Percentiles rank a stretch among this genome's conserved stretches.
Evolutionary conservation across 495 filamentous ascomycete species (phyloP).

Genomic region (Recurvomyces mirabilis): DNA sequence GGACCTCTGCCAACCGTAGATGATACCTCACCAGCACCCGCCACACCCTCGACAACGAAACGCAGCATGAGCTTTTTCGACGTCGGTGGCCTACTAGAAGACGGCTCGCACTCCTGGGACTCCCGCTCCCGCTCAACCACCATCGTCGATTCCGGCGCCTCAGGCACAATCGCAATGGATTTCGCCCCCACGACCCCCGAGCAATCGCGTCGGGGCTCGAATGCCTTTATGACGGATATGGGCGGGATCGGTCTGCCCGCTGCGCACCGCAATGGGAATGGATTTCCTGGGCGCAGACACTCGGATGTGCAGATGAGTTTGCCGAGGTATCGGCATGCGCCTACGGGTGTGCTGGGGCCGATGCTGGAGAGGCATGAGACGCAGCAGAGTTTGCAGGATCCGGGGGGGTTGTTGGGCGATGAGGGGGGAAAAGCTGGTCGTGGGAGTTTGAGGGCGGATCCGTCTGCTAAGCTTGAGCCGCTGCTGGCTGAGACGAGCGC

Average conservation of each 20-base stretch:
- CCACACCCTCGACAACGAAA: neutral
- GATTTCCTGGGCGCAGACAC: conserved; percentile 2
- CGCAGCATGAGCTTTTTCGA: conserved; percentile 30
- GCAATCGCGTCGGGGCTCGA: conserved; percentile 23
- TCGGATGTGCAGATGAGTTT: conserved; percentile 17
- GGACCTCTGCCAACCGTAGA: neutral
- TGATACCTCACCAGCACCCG: conserved; percentile 3
- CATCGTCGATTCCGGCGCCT: conserved; percentile 24
- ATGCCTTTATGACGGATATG: conserved; percentile 20
- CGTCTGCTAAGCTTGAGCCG: too few species aligned
- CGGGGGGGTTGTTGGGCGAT: neutral
- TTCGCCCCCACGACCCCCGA: conserved; percentile 30
- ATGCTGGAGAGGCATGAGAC: conserved; percentile 16
- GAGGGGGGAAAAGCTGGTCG: too few species aligned
- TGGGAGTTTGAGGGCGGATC: too few species aligned
- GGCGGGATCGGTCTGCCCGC: conserved; percentile 18
- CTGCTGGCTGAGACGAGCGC: too few species aligned
- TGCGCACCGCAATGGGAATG: neutral
- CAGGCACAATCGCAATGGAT: conserved; percentile 33
- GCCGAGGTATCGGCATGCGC: conserved; percentile 8
- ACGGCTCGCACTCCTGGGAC: conserved; percentile 4
- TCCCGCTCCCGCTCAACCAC: conserved; percentile 14
- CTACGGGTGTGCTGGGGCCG: conserved; percentile 17
- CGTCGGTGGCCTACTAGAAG: conserved; percentile 30
- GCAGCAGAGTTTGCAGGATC: conserved; percentile 20